Evolutionary conservation across 805 yeast species (phyloP).

Genomic region (Lachancea fermentati): DNA sequence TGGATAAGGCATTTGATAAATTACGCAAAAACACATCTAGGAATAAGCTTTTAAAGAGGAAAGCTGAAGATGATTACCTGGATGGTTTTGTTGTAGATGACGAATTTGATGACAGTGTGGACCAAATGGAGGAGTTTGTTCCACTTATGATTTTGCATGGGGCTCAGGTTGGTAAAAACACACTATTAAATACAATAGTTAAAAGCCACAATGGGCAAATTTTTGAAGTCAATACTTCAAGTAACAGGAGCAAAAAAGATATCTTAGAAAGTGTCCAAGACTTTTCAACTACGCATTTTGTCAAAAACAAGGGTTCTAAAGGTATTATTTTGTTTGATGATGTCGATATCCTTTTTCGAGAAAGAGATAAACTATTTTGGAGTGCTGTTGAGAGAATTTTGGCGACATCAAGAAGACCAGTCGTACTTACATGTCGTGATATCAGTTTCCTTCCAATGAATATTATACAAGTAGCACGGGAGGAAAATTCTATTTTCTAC

Average conservation of each 20-base stretch:
- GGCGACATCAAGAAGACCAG: conserved; percentile 58
- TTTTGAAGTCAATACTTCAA: conserved; percentile 76
- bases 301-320: conserved; percentile 45
- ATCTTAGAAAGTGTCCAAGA: conserved; percentile 63
- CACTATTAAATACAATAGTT: conserved; percentile 63
- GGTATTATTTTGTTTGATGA: conserved; percentile 81
- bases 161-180: conserved; percentile 72
- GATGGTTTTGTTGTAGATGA: conserved; percentile 34
- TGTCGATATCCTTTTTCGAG: conserved; percentile 72
- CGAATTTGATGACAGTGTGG: conserved; percentile 5
- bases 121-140: conserved; percentile 35
- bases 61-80: conserved; percentile 24
- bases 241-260: conserved; percentile 65
- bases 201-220: conserved; percentile 61
- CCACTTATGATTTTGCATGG: conserved; percentile 70
- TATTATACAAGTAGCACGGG: conserved; percentile 41
- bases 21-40: conserved; percentile 33
- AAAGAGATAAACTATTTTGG: conserved; percentile 80
- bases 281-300: conserved; percentile 76
- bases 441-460: conserved; percentile 41
- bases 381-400: conserved; percentile 55
- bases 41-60: conserved; percentile 28
- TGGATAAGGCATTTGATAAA: conserved; percentile 29
- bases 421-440: conserved; percentile 60
- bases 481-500: conserved; percentile 37